Evolutionary conservation across 441 rosid species (phyloP).

Genomic region (Erodium texanum): DNA sequence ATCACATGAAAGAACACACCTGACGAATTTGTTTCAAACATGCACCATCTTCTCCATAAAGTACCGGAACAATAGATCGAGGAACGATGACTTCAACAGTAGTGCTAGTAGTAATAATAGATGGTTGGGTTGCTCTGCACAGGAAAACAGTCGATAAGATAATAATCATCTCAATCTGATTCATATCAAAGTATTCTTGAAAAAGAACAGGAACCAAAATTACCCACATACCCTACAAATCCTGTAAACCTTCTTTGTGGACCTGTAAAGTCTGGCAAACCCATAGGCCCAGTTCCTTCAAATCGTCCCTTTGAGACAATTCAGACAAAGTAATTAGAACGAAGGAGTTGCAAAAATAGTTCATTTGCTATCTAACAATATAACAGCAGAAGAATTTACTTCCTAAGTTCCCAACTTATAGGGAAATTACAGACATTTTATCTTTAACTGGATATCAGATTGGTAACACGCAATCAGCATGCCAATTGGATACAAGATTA

Average conservation of each 20-base stretch:
- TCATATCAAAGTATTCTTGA: background rate
- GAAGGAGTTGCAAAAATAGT: background rate
- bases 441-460: background rate
- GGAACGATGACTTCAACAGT: constrained; percentile 77
- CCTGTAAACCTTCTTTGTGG: constrained; percentile 45
- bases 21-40: constrained; percentile 61
- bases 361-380: constrained; percentile 11
- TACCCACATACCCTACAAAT: constrained; percentile 43
- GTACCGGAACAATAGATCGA: constrained; percentile 47
- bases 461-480: background rate
- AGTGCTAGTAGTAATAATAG: constrained; percentile 50
- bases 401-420: constrained; percentile 7
- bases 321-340: constrained; percentile 11
- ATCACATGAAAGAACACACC: constrained; percentile 29
- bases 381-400: background rate
- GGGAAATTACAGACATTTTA: background rate
- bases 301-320: constrained; percentile 35
- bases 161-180: background rate
- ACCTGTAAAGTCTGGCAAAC: constrained; percentile 46
- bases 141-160: background rate
- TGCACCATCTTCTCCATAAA: constrained; percentile 68
- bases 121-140: constrained; percentile 42
- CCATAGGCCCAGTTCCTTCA: constrained; percentile 37
- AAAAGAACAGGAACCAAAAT: constrained; percentile 4
- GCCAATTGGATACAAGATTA: no score